These are phyloP conservation scores for Asparagopsis taxiformis DNA, from an alignment of 31 red algal genomes.

Conservation along the genomic window DNA sequence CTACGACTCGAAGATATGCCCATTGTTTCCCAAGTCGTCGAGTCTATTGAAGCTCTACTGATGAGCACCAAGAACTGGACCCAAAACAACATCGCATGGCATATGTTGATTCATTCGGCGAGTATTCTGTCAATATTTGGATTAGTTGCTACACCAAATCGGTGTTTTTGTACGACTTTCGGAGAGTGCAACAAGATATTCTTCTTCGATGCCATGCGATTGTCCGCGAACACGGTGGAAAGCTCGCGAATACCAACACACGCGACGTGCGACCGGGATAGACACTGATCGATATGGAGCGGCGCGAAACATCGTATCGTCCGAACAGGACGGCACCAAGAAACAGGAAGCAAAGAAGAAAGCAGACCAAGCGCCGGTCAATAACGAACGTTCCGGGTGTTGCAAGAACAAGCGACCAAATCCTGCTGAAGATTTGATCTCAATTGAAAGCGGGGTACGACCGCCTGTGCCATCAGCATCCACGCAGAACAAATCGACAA, in stretches of 20 bases:
- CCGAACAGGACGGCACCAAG: background rate
- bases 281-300: conserved; percentile 92
- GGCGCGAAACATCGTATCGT: conserved; percentile 9
- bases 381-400: conserved; percentile 30
- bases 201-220: conserved; percentile 86
- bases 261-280: conserved; percentile 89
- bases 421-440: conserved; percentile 14
- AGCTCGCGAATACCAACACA: conserved; percentile 74
- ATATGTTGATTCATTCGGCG: conserved; percentile 87
- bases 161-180: conserved; percentile 92
- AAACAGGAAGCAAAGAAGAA: background rate
- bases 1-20: conserved; percentile 90
- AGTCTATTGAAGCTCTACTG: conserved; percentile 64
- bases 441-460: conserved; percentile 50
- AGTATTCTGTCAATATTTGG: conserved; percentile 88
- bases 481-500: no score
- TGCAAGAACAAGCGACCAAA: conserved; percentile 1
- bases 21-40: conserved; percentile 54
- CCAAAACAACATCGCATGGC: conserved; percentile 91
- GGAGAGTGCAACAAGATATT: conserved; percentile 90
- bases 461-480: no score
- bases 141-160: conserved; percentile 97
- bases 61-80: conserved; percentile 82
- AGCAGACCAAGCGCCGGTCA: background rate
- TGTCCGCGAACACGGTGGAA: conserved; percentile 69